A percentile compares a stretch with the other conserved stretches of the same genome.
Conservation (phyloP, 106 monocot genomes). For the Phalaenopsis equestris region DNA sequence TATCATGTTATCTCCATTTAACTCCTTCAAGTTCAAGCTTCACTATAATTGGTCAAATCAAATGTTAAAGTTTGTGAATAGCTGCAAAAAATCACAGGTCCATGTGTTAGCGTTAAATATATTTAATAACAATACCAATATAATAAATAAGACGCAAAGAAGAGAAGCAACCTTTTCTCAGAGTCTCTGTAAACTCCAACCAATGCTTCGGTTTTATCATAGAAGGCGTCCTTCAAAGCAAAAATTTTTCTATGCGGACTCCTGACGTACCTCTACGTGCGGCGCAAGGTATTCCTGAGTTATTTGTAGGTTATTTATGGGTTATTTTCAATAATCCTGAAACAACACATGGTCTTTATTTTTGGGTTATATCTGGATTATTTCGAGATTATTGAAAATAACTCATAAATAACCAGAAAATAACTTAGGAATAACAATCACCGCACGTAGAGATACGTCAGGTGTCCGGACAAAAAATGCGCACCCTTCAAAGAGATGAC, state of each 20-base stretch:
- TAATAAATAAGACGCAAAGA: background rate
- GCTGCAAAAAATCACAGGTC: slow-evolving; percentile 37
- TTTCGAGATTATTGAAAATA: too few relatives aligned
- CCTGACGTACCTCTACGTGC: too few relatives aligned
- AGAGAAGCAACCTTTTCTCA: slow-evolving; percentile 44
- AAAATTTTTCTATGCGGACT: too few relatives aligned
- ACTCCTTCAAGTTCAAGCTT: slow-evolving; percentile 26
- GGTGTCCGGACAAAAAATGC: too few relatives aligned
- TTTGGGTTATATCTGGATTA: too few relatives aligned
- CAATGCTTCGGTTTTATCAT: slow-evolving; percentile 93
- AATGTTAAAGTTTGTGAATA: slow-evolving; percentile 91
- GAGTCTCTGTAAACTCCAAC: slow-evolving; percentile 93
- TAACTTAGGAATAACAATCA: too few relatives aligned
- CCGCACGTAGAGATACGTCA: too few relatives aligned
- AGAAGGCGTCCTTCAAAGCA: slow-evolving; percentile 74
- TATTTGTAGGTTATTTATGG: too few relatives aligned
- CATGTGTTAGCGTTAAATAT: background rate
- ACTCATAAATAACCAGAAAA: too few relatives aligned
- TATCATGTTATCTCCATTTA: background rate
- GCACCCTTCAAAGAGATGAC: slow-evolving; percentile 55
- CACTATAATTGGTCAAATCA: slow-evolving; percentile 86
- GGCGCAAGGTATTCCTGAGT: too few relatives aligned
- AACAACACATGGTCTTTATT: too few relatives aligned
- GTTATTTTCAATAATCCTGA: too few relatives aligned
- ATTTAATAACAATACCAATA: background rate